Evolutionary conservation across 2,329 filamentous ascomycete species (phyloP).

Genomic region (Aspergillus niger): DNA sequence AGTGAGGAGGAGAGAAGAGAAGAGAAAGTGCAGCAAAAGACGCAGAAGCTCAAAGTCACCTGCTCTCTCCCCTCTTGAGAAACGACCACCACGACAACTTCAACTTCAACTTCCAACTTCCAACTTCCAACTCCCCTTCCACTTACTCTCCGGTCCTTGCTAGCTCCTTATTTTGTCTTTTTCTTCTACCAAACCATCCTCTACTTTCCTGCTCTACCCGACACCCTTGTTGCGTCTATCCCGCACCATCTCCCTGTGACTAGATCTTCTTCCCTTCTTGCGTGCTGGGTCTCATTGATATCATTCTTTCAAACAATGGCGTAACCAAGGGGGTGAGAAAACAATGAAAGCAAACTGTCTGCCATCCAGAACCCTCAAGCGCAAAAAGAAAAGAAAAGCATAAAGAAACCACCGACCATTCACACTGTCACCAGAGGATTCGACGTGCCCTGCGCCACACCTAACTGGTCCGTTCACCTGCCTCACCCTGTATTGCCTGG

Average conservation of each 20-base stretch:
- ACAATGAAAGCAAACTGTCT: constrained; percentile 22
- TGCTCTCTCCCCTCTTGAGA: not conserved
- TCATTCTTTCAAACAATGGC: constrained; percentile 24
- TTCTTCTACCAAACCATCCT: not conserved
- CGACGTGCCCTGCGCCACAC: not conserved
- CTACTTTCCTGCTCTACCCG: constrained; percentile 5
- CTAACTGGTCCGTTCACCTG: not conserved
- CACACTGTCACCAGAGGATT: not conserved
- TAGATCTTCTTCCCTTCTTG: constrained; percentile 9
- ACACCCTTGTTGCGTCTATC: constrained; percentile 4
- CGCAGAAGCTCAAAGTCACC: constrained; percentile 2
- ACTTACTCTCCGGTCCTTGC: not conserved
- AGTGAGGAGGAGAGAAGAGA: not conserved
- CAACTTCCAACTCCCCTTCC: not conserved
- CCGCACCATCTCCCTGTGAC: constrained; percentile 1
- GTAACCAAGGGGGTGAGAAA: constrained; percentile 18
- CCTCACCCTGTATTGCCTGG: constrained; percentile 1
- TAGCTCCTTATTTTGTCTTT: constrained; percentile 1
- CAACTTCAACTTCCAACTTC: not conserved
- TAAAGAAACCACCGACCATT: constrained; percentile 8
- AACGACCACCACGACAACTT: not conserved
- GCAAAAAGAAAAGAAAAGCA: constrained; percentile 23
- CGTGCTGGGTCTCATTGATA: constrained; percentile 18
- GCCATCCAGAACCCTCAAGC: constrained; percentile 17
- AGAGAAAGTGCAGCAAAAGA: not conserved